phyloP scores from a whole-genome alignment of 176 grass and related monocot genomes.

The Aegilops tauschii region DNA sequence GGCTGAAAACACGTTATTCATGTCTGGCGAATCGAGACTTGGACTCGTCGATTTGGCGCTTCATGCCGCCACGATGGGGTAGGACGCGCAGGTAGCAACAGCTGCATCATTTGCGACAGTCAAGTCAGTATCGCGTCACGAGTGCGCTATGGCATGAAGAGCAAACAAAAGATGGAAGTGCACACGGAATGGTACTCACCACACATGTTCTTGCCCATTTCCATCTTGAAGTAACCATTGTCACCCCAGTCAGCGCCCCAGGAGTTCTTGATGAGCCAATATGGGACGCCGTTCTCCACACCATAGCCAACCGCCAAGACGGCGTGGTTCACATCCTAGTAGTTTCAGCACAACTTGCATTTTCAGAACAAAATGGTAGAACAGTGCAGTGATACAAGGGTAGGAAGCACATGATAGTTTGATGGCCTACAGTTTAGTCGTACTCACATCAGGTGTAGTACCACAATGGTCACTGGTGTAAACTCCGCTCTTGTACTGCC shows the following conservation, averaged over 20 bases:
- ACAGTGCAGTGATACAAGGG: not conserved
- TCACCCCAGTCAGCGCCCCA: slow-evolving; percentile 89
- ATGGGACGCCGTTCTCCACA: slow-evolving; percentile 70
- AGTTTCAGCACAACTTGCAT: not conserved
- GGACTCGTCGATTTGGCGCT: not conserved
- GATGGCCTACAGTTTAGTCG: not conserved
- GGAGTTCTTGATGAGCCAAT: slow-evolving; percentile 99
- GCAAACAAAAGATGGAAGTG: not conserved
- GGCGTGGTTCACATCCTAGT: slow-evolving; percentile 97
- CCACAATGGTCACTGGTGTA: slow-evolving; percentile 79
- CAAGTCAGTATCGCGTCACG: not conserved
- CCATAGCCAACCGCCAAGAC: slow-evolving; percentile 97
- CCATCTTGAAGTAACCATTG: slow-evolving; percentile 98
- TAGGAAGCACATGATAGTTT: not conserved
- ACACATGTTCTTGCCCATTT: slow-evolving; percentile 98
- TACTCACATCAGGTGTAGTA: slow-evolving; percentile 63
- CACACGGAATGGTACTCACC: slow-evolving; percentile 46
- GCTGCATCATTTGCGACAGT: slow-evolving; percentile 42
- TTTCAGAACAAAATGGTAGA: slow-evolving; percentile 1
- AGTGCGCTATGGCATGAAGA: not conserved
- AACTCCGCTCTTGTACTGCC: slow-evolving; percentile 79
- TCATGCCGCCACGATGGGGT: slow-evolving; percentile 62
- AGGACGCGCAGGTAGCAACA: slow-evolving; percentile 78
- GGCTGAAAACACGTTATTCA: slow-evolving; percentile 37
- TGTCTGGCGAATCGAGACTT: not conserved